Evolutionary conservation across 768 basidiomycete species (phyloP).

Genomic region (Pisolithus microcarpus): DNA sequence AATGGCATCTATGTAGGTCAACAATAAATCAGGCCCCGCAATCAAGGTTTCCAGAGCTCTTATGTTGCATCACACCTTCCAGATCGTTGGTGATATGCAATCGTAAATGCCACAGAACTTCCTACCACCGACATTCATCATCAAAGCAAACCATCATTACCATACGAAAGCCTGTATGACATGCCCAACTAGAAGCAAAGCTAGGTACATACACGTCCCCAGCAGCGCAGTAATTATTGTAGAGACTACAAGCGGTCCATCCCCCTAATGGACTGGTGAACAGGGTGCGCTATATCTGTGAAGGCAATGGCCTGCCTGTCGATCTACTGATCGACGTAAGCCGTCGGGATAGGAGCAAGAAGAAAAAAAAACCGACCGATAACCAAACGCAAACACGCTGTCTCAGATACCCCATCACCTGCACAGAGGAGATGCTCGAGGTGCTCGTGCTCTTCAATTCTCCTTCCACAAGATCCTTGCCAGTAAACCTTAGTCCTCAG

Average conservation of each 20-base stretch:
- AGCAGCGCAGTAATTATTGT: background rate
- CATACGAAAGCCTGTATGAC: background rate
- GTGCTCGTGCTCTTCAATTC: constrained; percentile 20
- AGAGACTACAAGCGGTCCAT: background rate
- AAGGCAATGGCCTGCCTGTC: background rate
- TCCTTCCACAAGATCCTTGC: constrained; percentile 32
- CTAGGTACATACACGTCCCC: background rate
- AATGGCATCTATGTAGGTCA: too few species aligned
- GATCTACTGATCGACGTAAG: background rate
- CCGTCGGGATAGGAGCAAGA: too few species aligned
- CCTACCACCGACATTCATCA: too few species aligned
- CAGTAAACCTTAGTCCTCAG: constrained; percentile 35
- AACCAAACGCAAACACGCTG: constrained; percentile 10
- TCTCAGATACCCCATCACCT: constrained; percentile 14
- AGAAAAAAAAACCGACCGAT: constrained; percentile 9
- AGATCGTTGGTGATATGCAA: too few species aligned
- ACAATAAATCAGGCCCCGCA: too few species aligned
- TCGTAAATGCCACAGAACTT: too few species aligned
- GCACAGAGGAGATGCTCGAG: constrained; percentile 18
- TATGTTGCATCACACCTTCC: too few species aligned
- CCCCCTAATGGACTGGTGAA: background rate
- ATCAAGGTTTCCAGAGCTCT: too few species aligned
- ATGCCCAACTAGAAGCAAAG: background rate
- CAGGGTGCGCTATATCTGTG: background rate
- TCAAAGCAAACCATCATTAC: background rate